Evolutionary conservation across 345 rosid genomes (phyloP).

Genomic region (Brassica incana): DNA sequence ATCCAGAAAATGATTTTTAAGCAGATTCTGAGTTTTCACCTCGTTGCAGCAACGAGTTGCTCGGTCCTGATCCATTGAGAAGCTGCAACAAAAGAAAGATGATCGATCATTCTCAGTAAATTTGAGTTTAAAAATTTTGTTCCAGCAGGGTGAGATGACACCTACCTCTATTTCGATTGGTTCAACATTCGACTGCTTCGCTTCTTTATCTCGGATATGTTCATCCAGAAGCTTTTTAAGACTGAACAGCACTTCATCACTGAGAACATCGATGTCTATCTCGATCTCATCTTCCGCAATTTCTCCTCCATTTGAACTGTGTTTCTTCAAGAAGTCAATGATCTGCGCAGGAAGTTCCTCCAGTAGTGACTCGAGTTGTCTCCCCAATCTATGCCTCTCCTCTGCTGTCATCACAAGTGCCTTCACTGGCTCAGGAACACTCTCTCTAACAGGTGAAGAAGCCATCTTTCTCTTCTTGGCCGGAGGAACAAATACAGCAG

Average conservation of each 20-base stretch:
- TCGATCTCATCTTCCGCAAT: slow-evolving; percentile 86
- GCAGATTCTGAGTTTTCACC: slow-evolving; percentile 57
- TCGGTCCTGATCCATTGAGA: slow-evolving; percentile 64
- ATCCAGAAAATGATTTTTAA: slow-evolving; percentile 13
- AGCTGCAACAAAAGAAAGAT: slow-evolving; percentile 48
- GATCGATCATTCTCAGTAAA: slow-evolving; percentile 5
- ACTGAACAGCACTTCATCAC: slow-evolving; percentile 70
- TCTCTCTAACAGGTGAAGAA: slow-evolving; percentile 44
- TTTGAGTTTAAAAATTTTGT: neutral
- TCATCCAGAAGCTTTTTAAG: slow-evolving; percentile 73
- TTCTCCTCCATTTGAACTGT: slow-evolving; percentile 65
- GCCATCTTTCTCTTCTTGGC: slow-evolving; percentile 68
- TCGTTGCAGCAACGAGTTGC: slow-evolving; percentile 75
- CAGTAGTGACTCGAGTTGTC: slow-evolving; percentile 58
- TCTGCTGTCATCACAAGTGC: slow-evolving; percentile 65
- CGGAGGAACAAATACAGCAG: slow-evolving; percentile 43
- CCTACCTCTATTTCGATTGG: slow-evolving; percentile 89
- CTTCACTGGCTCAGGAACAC: slow-evolving; percentile 49
- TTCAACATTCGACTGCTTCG: slow-evolving; percentile 54
- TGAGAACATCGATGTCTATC: slow-evolving; percentile 90
- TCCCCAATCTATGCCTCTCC: slow-evolving; percentile 63
- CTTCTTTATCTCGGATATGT: slow-evolving; percentile 62
- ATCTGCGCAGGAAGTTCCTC: slow-evolving; percentile 76
- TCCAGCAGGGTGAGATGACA: slow-evolving; percentile 27
- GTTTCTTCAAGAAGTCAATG: slow-evolving; percentile 74